Evolutionary conservation across 495 filamentous ascomycete genomes (phyloP), one percentile per base, ranked within the genome.

Genomic region (Pyrenula aspistea): DNA sequence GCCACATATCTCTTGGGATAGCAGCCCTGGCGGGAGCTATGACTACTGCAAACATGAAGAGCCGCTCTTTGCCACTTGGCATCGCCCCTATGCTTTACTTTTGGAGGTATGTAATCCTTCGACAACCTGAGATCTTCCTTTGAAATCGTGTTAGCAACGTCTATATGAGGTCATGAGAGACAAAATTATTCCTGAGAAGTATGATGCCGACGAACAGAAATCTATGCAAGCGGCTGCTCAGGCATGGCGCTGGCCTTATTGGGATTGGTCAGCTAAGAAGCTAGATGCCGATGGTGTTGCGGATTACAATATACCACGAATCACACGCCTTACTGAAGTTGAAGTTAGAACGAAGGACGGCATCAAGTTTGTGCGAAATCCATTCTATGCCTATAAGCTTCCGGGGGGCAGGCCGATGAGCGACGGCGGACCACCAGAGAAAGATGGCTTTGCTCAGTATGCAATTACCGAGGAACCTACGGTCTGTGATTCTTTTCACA

Each of bases 51-150:
- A 53, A 15, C 55, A 57, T 25, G 22, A 2, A 3, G 3, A 55
- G 47, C 49, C 20, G 2, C n/a, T 24, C 2, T 57, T 57, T 25
- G 48, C 55, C 53, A 55, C 55, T 1, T 57, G 55, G 55, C 55
- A 57, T 55, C 47, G 55, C 12, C 55, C 55, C n/a, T 57, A 57
- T 57, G 2, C 20, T 8, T 24, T 57, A 12, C 49, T 57, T 24
- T 24, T 55, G 10, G 49, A n/a, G n/a, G n/a, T n/a, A n/a, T n/a
- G n/a, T n/a, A n/a, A n/a, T n/a, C n/a, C n/a, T n/a, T n/a, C n/a
- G n/a, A n/a, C n/a, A n/a, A n/a, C n/a, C n/a, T n/a, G n/a, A n/a
- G n/a, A n/a, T n/a, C n/a, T n/a, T n/a, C n/a, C n/a, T n/a, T n/a
- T n/a, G n/a, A n/a, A n/a, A n/a, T n/a, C n/a, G n/a, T n/a, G n/a